Conservation (phyloP, 192 early-diverging fungal genomes). For the Backusella tuberculispora region DNA sequence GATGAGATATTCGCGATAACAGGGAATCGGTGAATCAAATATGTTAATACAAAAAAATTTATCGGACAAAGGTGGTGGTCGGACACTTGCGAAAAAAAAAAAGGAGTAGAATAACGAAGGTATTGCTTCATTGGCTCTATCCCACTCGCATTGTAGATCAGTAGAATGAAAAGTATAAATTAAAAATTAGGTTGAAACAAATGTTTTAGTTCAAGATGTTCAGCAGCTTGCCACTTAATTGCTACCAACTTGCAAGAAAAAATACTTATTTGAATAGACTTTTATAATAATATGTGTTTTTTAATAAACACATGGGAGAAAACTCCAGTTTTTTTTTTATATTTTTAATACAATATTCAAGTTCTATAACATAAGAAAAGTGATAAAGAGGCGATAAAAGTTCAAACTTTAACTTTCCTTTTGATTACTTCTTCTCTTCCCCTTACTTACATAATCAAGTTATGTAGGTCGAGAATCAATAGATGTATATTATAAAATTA, state of each 20-base stretch:
- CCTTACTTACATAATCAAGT: neutral
- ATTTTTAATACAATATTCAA: neutral
- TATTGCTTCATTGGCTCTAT: neutral
- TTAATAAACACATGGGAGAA: neutral
- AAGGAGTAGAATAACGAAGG: neutral
- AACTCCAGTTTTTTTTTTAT: neutral
- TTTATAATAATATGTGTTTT: too few species aligned
- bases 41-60: neutral
- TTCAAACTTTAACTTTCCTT: neutral
- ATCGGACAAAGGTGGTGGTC: neutral
- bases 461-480: neutral
- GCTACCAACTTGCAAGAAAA: too few species aligned
- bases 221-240: neutral
- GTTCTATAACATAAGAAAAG: neutral
- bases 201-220: neutral
- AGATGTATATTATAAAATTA: neutral
- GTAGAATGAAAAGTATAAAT: neutral
- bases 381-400: neutral
- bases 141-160: constrained; percentile 1
- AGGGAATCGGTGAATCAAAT: constrained; percentile 3
- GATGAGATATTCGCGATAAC: constrained; percentile 9
- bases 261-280: too few species aligned
- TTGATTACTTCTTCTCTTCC: neutral
- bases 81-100: neutral
- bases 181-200: neutral